Evolutionary conservation across 306 rosid genomes (phyloP), one percentile per base, ranked within the genome.

Genomic region (Sindora glabra): DNA sequence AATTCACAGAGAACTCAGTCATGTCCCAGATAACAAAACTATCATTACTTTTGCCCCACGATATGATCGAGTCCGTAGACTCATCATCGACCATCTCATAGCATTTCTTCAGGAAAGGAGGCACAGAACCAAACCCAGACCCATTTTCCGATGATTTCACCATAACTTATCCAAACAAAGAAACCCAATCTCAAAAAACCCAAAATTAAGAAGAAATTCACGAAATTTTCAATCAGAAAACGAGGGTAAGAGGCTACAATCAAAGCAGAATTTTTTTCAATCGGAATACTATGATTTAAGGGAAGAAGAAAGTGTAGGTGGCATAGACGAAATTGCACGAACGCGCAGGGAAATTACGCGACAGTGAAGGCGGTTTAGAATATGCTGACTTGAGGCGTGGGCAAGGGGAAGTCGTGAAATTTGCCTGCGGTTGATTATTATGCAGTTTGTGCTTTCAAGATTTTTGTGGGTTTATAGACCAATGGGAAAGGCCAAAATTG

Each of bases 101-200:
- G 71, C 95, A 84, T 15, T 89, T 89, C 10, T 48, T 82, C 61
- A 84, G 70, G 57, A 89, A 89, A 0, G 97, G 97, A 14, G 95
- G 70, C 64, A 82, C 80, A 39, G 85, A 58, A 5, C 24, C 65
- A 17, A 47, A 23, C 16, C 65, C 62, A 17, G 51, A 23, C 16
- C 65, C 62, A 44, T 49, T 74, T 64, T 71, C 78, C 12, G 59
- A 49, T 40, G 87, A 74, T 69, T 81, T 84, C 74, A 75, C 94
- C 95, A 89, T 85, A 46, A 36, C 64, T 21, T 1, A 5, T 1
- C 23, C 16, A 57, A 58, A 8, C 39, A 2, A 34, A 34, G 3
- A 8, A 34, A 10, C 0, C 13, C 40, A 12, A 34, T 9, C 3
- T 34, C 40, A n/a, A n/a, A n/a, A n/a, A n/a, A n/a, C 11, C 50